phyloP scores from a whole-genome alignment of 208 protist species.

The Crithidia acanthocephali region DNA sequence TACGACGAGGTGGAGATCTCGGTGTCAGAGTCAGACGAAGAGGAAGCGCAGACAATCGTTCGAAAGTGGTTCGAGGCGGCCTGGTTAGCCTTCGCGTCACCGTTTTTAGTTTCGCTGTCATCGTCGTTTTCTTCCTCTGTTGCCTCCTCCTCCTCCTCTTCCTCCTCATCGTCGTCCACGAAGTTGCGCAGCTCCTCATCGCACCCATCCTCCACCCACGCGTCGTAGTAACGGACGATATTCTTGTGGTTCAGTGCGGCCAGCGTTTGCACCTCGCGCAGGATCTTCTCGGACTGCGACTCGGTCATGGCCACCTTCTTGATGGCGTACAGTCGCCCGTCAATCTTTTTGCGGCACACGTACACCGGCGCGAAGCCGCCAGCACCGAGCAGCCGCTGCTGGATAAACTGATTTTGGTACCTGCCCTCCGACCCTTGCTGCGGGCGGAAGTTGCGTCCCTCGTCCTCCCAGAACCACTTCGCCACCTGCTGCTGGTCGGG shows the following conservation, averaged over 20 bases:
- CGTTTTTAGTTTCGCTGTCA: too few relatives aligned
- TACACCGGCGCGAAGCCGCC: constrained; percentile 88
- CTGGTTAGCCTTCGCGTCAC: not conserved
- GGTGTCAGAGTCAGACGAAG: constrained; percentile 5
- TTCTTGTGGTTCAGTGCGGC: constrained; percentile 81
- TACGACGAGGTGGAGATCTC: constrained; percentile 3
- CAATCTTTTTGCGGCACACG: constrained; percentile 86
- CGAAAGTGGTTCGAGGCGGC: constrained; percentile 1
- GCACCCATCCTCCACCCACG: constrained; percentile 87
- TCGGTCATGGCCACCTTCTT: constrained; percentile 85
- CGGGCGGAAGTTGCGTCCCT: constrained; percentile 48
- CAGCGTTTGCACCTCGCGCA: constrained; percentile 84
- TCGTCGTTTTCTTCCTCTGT: too few relatives aligned
- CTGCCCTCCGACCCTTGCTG: constrained; percentile 61
- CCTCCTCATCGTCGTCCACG: constrained; percentile 45
- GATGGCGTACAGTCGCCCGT: constrained; percentile 81
- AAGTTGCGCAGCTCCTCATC: constrained; percentile 74
- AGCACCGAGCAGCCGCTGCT: constrained; percentile 74
- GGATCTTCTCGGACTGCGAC: constrained; percentile 56
- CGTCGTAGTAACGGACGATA: constrained; percentile 92
- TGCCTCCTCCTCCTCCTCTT: constrained; percentile 32
- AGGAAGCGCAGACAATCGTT: constrained; percentile 17
- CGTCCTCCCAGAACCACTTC: constrained; percentile 82
- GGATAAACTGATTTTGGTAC: constrained; percentile 83
- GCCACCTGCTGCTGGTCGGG: constrained; percentile 40